Conservation (phyloP, 495 filamentous ascomycete genomes). For the Emericellopsis terricola region DNA sequence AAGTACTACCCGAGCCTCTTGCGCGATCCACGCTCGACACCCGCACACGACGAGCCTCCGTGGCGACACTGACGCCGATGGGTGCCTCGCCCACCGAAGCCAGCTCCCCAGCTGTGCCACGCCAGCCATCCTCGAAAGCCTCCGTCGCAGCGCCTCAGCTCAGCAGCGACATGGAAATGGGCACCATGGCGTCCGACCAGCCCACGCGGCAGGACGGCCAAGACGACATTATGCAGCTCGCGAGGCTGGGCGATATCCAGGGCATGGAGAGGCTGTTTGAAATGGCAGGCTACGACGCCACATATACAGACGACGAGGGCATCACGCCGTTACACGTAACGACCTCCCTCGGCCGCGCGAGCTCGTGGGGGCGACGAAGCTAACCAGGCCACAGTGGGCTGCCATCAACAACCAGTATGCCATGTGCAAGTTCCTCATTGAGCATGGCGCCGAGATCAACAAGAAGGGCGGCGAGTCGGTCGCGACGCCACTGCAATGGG, state of each 20-base stretch:
- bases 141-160: constrained; percentile 39
- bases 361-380: background rate
- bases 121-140: constrained; percentile 37
- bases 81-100: constrained; percentile 3
- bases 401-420: constrained; percentile 98
- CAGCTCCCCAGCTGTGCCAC: constrained; percentile 14
- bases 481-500: constrained; percentile 91
- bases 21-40: too few relatives aligned
- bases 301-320: constrained; percentile 71
- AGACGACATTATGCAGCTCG: constrained; percentile 90
- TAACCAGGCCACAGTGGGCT: constrained; percentile 55
- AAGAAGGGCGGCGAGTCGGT: constrained; percentile 85
- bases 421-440: constrained; percentile 86
- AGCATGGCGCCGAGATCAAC: constrained; percentile 80
- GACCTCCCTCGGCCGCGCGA: constrained; percentile 1
- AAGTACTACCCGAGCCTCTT: too few relatives aligned
- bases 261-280: constrained; percentile 82
- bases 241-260: constrained; percentile 67
- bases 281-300: constrained; percentile 58
- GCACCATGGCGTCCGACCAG: constrained; percentile 34
- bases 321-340: constrained; percentile 88
- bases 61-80: too few relatives aligned
- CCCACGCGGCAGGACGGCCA: constrained; percentile 21
- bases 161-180: constrained; percentile 51
- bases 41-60: too few relatives aligned